Base-by-base conservation (phyloP, 2,329 filamentous ascomycete genomes). In the Talaromyces albobiverticillius region DNA sequence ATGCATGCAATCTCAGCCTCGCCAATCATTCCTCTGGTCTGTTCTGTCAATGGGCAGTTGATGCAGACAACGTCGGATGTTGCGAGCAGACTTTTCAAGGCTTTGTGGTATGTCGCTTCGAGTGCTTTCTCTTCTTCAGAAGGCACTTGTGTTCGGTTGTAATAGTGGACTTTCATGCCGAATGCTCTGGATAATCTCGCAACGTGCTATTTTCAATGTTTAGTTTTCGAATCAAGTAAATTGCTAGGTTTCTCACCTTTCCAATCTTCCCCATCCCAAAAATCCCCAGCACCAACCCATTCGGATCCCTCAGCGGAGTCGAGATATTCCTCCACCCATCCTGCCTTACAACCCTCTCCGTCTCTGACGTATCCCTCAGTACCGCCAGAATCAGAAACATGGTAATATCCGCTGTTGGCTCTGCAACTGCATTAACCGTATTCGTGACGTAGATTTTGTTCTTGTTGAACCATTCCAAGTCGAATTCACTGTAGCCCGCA, bases 391-490 rank as follows among this genome's bases (percentile, higher is more conserved):
- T 74, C 55, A 76, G 65, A 61, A 78, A 78, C n/a, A 79, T 67
- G 9, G 79, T 74, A 72, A 79, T 77, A 41, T 79, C 77, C 0
- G 77, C 77, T 0, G 76, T 80, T 2, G 80, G 78, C 53, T 83
- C 76, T 0, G 79, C 75, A 0, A 79, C 79, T 0, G 79, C 81
- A 56, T 83, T 73, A 2, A 77, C 64, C 0, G 75, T 75, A 58
- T 82, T 83, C 67, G 78, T 82, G 61, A 84, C 82, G 65, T 71
- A 79, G 25, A 83, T 73, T 5, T 67, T 67, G 4, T 72, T 60
- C n/a, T 53, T 36, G 0, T 73, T 73, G 60, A 78, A 67, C 70
- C 71, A 77, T 3, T 71, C 61, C 0, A 78, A 66, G 41, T 76
- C 70, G 40, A 79, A 76, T 57, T 78, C 74, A 53, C 79, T 75